Base-by-base conservation (phyloP, 1,139 yeast species). In the Hansenula sp. region DNA sequence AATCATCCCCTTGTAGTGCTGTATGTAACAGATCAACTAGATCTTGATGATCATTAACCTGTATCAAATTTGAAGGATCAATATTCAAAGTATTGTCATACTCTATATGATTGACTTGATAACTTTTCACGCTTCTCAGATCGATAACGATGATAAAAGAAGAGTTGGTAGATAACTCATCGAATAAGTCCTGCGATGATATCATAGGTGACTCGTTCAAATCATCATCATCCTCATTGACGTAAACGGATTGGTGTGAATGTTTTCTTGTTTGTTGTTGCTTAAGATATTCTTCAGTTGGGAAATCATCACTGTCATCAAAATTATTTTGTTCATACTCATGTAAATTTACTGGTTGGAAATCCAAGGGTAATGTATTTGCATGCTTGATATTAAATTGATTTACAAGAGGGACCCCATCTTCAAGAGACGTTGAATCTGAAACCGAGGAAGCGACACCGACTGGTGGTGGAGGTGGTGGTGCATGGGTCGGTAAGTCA, bases 81-180 rank as follows among this genome's bases (percentile, higher is more conserved):
- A 85, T 70, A 47, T 81, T 80, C 5, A 84, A 64, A 4, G 79
- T 55, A 46, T 81, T 73, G 6, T 58, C 63, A 16, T 58, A 66
- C 24, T 68, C 71, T 12, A 84, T 76, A 55, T 81, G 88, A 51
- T 79, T 77, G 24, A 71, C 61, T 28, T 71, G 66, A 51, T 64
- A 81, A 32, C 75, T 76, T 42, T 68, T 70, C 12, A 69, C 57
- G 5, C 78, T 67, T 49, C 93, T 64, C 42, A 75, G 70, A 59
- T 85, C 93, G 37, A 84, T 71, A 11, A 81, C 48, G 40, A 81
- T 58, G 8, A 49, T 38, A 2, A 60, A 50, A 7, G 48, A 49
- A 1, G 42, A 36, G 3, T 51, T 53, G 29, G 49, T 48, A 3
- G 56, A 49, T 29, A 66, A 43, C 4, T 56, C 46, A 2, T 61